A percentile compares a stretch with the other conserved stretches of the same genome.
These are phyloP conservation scores for Chalciporus chontae DNA, from an alignment of 768 basidiomycete genomes.

Conservation along the genomic window DNA sequence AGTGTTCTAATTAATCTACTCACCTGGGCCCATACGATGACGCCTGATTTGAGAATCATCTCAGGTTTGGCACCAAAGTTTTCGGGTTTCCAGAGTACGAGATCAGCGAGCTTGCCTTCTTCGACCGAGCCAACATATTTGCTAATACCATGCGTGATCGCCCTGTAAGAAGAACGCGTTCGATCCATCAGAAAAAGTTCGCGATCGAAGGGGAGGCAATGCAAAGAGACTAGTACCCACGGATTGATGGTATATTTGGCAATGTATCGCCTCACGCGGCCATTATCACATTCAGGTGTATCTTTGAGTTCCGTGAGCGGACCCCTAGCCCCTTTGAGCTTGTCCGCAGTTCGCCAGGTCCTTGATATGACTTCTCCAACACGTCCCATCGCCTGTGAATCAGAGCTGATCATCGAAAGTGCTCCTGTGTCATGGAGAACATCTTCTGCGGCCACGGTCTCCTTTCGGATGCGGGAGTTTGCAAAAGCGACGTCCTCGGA, in stretches of 20 bases:
- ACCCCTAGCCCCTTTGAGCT: conserved; percentile 80
- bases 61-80: conserved; percentile 92
- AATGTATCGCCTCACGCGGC: conserved; percentile 89
- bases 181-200: background rate
- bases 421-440: conserved; percentile 90
- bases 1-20: background rate
- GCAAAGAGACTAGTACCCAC: conserved; percentile 46
- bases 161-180: conserved; percentile 48
- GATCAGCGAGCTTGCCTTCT: conserved; percentile 82
- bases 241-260: conserved; percentile 98
- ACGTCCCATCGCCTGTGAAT: conserved; percentile 97
- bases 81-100: conserved; percentile 94
- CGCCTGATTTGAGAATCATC: conserved; percentile 92
- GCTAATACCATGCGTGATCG: conserved; percentile 90
- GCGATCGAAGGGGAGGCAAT: background rate
- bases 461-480: conserved; percentile 93
- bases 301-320: conserved; percentile 62
- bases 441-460: conserved; percentile 97
- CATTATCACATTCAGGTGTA: conserved; percentile 56
- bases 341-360: conserved; percentile 97
- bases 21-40: conserved; percentile 90
- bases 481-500: conserved; percentile 94
- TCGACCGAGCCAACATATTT: conserved; percentile 83
- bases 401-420: conserved; percentile 95
- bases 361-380: conserved; percentile 91